Conservation (phyloP, 192 early-diverging fungal genomes). For the Coemansia sp. region DNA sequence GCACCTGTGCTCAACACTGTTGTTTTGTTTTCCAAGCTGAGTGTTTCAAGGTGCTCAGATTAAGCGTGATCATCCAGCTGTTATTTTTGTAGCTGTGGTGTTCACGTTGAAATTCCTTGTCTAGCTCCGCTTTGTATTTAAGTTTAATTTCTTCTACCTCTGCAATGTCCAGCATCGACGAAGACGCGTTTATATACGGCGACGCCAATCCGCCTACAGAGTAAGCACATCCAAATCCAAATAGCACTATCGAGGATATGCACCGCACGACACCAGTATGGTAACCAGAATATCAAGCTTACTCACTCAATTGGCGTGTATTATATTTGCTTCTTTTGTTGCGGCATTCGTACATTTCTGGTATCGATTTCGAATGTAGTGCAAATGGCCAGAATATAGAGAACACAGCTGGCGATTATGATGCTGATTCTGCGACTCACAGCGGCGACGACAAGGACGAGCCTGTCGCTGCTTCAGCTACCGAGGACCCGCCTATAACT, state of each 20-base stretch:
- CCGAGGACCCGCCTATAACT: neutral
- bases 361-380: neutral
- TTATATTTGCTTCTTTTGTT: too few relatives aligned
- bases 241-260: neutral
- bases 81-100: neutral
- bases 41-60: neutral
- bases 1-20: neutral
- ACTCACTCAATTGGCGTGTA: too few relatives aligned
- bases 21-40: neutral
- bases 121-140: neutral
- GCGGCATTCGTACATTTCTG: neutral
- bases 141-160: neutral
- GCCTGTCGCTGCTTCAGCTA: neutral
- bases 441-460: neutral
- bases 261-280: neutral
- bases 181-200: conserved; percentile 51
- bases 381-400: neutral
- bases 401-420: neutral
- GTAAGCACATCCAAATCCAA: conserved; percentile 1
- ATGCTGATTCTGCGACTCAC: neutral
- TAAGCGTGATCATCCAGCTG: neutral
- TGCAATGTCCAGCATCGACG: conserved; percentile 18
- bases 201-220: conserved; percentile 14
- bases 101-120: neutral
- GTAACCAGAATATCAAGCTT: neutral